These are phyloP conservation scores for Asterophora lycoperdoides DNA, from an alignment of 768 basidiomycete genomes.

Conservation along the genomic window DNA sequence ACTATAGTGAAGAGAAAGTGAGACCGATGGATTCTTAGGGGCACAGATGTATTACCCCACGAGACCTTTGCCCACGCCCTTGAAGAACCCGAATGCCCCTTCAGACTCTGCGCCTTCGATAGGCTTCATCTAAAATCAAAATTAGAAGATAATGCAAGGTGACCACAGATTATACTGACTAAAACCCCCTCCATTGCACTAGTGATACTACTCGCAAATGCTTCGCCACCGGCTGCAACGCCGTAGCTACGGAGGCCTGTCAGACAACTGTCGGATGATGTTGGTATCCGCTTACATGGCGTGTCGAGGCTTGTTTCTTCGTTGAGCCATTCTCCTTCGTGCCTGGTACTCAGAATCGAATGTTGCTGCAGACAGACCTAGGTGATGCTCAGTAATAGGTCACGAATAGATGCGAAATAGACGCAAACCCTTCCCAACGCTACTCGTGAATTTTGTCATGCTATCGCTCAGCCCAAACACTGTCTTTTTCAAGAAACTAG, in stretches of 20 bases:
- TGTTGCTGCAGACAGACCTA: slow-evolving; percentile 93
- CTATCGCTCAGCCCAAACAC: slow-evolving; percentile 96
- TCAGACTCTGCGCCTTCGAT: slow-evolving; percentile 94
- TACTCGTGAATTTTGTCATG: slow-evolving; percentile 96
- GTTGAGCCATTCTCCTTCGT: slow-evolving; percentile 79
- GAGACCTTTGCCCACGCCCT: slow-evolving; percentile 93
- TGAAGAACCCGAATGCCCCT: slow-evolving; percentile 95
- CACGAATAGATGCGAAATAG: not conserved
- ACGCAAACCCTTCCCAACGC: slow-evolving; percentile 83
- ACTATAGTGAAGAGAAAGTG: slow-evolving; percentile 33
- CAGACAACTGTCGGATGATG: not conserved
- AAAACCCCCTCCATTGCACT: slow-evolving; percentile 96
- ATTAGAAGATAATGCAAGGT: not conserved
- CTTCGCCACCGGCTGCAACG: slow-evolving; percentile 92
- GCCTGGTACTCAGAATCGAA: slow-evolving; percentile 96
- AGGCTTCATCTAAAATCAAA: slow-evolving; percentile 73
- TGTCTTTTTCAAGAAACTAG: slow-evolving; percentile 98
- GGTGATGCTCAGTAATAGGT: not conserved
- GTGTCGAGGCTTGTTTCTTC: slow-evolving; percentile 93
- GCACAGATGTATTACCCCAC: slow-evolving; percentile 64
- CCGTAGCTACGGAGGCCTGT: slow-evolving; percentile 62
- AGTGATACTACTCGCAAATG: slow-evolving; percentile 87
- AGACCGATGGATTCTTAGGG: not conserved
- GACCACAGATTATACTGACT: slow-evolving; percentile 35
- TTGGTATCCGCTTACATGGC: slow-evolving; percentile 63